Base-by-base conservation (phyloP, 805 yeast genomes). In the Zygosaccharomyces gambellarensis region DNA sequence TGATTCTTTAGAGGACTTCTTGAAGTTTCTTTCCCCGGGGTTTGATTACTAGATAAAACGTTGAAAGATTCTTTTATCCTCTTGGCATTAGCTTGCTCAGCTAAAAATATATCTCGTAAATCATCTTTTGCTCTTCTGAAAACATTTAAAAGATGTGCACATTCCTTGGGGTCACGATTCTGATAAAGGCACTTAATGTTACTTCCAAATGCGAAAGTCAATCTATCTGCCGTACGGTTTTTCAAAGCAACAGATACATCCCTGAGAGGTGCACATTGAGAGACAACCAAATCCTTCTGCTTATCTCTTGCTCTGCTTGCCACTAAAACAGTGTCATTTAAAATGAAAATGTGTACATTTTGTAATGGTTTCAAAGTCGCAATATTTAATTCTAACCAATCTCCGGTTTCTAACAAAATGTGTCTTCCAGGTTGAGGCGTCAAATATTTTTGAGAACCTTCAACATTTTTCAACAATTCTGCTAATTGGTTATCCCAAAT, bases 381-480 rank as follows among this genome's bases (percentile, higher is more conserved):
- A 2, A 85, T 80, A 60, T 89, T 90, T 51, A 90, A 70, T 66
- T 90, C 96, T 50, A 78, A 80, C 97, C 97, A 90, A 43, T 90
- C 77, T 2, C 85, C 85, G 63, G 89, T 81, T 58, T 90, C 94
- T 8, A 82, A 78, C 17, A 88, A 69, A 2, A 90, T 79, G 65
- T 89, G 96, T 44, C 96, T 76, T 3, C 90, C 94, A 0, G 90
- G 88, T 6, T 79, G 65, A 1, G 87, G 80, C 19, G 89, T 85
- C 34, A 90, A 73, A 51, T 77, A 80, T 60, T 86, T 86, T 58
- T 87, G 90, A 0, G 95, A 90, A n/a, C 96, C 95, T 55, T 90
- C 96, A 12, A 90, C 95, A 54, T 85, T 88, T 57, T 81, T 81
- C 65, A 84, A 89, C 45, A 90, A 69, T 7, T 80, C 76, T 47